These are phyloP conservation scores for Magnolia kwangsiensis DNA, from an alignment of 164 flowering plant genomes.

Conservation along the genomic window DNA sequence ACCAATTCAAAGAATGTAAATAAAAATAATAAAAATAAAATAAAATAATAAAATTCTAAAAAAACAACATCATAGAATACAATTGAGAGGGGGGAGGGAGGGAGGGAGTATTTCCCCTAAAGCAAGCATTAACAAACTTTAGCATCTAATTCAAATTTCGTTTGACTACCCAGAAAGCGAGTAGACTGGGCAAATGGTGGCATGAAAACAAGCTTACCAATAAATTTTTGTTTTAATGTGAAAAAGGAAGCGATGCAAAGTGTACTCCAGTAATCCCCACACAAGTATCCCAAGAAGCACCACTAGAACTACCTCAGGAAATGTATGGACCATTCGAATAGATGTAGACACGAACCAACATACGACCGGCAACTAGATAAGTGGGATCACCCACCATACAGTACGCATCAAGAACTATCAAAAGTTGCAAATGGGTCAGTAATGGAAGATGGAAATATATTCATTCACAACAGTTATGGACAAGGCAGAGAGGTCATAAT, in stretches of 20 bases:
- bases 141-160: neutral
- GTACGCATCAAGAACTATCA: constrained; percentile 76
- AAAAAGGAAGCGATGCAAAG: constrained; percentile 86
- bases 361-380: constrained; percentile 77
- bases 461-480: neutral
- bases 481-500: neutral
- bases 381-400: constrained; percentile 76
- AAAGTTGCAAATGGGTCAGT: constrained; percentile 9
- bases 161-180: neutral
- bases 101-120: constrained; percentile 95
- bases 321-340: constrained; percentile 44
- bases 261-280: constrained; percentile 85
- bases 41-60: too few relatives aligned
- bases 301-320: constrained; percentile 38
- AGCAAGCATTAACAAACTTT: constrained; percentile 1
- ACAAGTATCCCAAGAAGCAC: constrained; percentile 53
- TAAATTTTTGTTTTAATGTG: constrained; percentile 84
- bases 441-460: neutral
- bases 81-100: too few relatives aligned
- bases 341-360: constrained; percentile 46
- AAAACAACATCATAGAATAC: too few relatives aligned
- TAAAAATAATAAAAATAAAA: too few relatives aligned
- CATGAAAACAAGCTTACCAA: constrained; percentile 47
- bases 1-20: too few relatives aligned
- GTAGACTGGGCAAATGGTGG: neutral